Conservation (phyloP, 257 asterid species). For the Solanum piurae region DNA sequence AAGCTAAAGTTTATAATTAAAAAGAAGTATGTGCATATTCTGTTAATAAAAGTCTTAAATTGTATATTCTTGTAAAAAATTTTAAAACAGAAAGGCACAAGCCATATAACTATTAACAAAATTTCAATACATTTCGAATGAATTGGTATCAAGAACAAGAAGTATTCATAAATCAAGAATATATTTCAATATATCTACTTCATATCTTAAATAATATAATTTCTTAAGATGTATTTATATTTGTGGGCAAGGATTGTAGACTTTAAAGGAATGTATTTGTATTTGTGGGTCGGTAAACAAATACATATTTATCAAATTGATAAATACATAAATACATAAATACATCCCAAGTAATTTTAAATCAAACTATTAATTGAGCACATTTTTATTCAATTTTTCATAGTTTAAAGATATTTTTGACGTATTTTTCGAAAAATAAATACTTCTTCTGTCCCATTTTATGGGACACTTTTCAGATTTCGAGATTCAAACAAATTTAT, state of each 20-base stretch:
- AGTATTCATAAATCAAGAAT: not conserved
- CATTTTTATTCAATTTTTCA: fast-evolving
- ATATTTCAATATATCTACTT: not conserved
- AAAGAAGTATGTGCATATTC: no score
- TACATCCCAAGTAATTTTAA: no score
- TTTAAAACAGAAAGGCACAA: not conserved
- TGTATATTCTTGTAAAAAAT: no score
- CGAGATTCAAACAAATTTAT: fast-evolving
- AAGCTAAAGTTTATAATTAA: no score
- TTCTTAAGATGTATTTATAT: not conserved
- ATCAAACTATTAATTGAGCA: not conserved
- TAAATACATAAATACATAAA: no score
- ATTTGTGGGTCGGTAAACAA: not conserved
- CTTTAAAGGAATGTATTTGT: not conserved
- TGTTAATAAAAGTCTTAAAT: no score
- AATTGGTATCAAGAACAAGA: not conserved
- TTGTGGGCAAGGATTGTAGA: not conserved
- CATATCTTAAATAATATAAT: not conserved
- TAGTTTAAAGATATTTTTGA: not conserved
- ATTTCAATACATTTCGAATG: not conserved
- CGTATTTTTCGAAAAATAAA: no score
- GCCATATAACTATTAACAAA: not conserved
- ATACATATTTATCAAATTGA: not conserved
- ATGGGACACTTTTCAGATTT: fast-evolving
- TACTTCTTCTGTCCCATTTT: fast-evolving